Percentiles rank a stretch among this genome's conserved stretches.
phyloP scores from a whole-genome alignment of 108 stramenopile genomes.

The Conticribra weissflogii region DNA sequence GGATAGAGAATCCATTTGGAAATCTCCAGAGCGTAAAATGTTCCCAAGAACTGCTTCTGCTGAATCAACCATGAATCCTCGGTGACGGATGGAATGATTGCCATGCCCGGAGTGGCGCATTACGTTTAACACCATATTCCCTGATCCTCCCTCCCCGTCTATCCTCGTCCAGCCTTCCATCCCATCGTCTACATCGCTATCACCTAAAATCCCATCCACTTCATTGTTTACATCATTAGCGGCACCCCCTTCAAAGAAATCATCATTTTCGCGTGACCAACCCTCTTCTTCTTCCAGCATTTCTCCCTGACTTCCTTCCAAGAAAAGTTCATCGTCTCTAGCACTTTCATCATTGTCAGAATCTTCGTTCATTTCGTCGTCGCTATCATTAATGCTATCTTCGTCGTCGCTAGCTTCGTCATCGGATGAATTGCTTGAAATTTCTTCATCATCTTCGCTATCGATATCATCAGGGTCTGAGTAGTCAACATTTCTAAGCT shows the following conservation, averaged over 20 bases:
- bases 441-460: slow-evolving; percentile 32
- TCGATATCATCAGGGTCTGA: slow-evolving; percentile 41
- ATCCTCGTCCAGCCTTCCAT: slow-evolving; percentile 84
- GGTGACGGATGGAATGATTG: slow-evolving; percentile 31
- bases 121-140: slow-evolving; percentile 57
- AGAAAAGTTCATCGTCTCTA: slow-evolving; percentile 25
- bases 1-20: slow-evolving; percentile 50
- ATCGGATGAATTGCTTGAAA: slow-evolving; percentile 29
- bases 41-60: slow-evolving; percentile 82
- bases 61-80: slow-evolving; percentile 54
- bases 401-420: slow-evolving; percentile 36
- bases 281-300: slow-evolving; percentile 48
- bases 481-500: slow-evolving; percentile 40
- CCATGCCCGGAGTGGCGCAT: slow-evolving; percentile 20
- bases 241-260: slow-evolving; percentile 29
- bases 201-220: slow-evolving; percentile 14
- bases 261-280: slow-evolving; percentile 5
- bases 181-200: slow-evolving; percentile 31
- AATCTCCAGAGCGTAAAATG: slow-evolving; percentile 69
- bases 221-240: slow-evolving; percentile 31
- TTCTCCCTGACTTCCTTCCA: slow-evolving; percentile 56
- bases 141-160: slow-evolving; percentile 52
- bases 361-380: slow-evolving; percentile 38
- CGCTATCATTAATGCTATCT: slow-evolving; percentile 29
- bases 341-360: slow-evolving; percentile 32